A percentile compares a stretch with the other conserved stretches of the same genome.
phyloP scores from a whole-genome alignment of 495 filamentous ascomycete species.

The Paragyromitra xinjiangensis region DNA sequence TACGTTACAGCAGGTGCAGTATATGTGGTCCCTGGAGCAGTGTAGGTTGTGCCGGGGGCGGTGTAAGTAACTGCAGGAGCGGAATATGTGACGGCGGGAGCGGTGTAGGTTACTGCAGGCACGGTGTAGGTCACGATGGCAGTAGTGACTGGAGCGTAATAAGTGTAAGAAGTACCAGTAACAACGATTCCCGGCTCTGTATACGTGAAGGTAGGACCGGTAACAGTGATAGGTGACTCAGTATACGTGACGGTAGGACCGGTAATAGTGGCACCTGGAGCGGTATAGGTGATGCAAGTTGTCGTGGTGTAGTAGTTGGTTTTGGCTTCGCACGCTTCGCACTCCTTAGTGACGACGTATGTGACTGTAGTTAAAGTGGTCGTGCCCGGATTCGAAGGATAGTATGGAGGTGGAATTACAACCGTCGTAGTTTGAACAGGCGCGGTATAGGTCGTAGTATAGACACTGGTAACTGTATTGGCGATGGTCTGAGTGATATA shows the following conservation, averaged over 20 bases:
- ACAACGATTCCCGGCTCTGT: background rate
- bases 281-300: conserved; percentile 28
- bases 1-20: background rate
- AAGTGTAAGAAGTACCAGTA: conserved; percentile 6
- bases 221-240: conserved; percentile 6
- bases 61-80: conserved; percentile 17
- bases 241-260: conserved; percentile 14
- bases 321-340: conserved; percentile 21
- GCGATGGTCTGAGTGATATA: conserved; percentile 26
- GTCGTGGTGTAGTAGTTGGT: conserved; percentile 53
- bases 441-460: conserved; percentile 3
- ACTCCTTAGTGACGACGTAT: conserved; percentile 48
- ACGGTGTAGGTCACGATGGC: background rate
- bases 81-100: conserved; percentile 17
- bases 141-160: background rate
- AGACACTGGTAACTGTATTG: conserved; percentile 14
- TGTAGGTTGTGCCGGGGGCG: background rate
- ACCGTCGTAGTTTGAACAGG: background rate
- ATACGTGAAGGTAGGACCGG: conserved; percentile 4
- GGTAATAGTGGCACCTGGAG: conserved; percentile 17
- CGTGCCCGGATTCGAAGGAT: conserved; percentile 1
- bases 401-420: conserved; percentile 24
- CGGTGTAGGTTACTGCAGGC: conserved; percentile 1
- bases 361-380: conserved; percentile 44
- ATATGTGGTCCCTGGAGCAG: conserved; percentile 10